Percentiles rank a stretch among this genome's conserved stretches.
Conservation (phyloP, 75 land plant species). For the Pinus tabuliformis region DNA sequence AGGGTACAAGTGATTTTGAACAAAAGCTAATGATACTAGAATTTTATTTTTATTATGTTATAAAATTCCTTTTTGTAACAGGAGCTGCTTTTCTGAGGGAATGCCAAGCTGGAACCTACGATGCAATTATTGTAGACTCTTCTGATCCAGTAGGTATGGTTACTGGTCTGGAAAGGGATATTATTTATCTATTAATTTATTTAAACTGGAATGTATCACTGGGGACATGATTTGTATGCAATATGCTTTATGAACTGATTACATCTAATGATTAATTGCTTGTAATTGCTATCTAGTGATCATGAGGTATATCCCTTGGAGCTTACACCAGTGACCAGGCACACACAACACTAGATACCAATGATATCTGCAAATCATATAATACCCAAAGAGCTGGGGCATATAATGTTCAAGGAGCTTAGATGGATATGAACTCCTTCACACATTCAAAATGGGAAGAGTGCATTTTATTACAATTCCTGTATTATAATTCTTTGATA, state of each 20-base stretch:
- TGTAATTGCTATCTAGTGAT: not conserved
- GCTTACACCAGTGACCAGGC: not conserved
- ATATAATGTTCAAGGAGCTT: not conserved
- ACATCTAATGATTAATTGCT: not conserved
- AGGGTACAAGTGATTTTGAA: not conserved
- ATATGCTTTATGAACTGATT: not conserved
- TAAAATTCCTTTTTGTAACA: slow-evolving; percentile 16
- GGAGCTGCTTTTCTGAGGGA: slow-evolving; percentile 75
- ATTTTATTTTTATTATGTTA: not conserved
- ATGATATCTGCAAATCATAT: not conserved
- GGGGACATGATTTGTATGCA: not conserved
- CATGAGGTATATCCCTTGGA: not conserved
- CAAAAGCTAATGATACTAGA: not conserved
- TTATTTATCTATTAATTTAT: not conserved
- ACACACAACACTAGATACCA: not conserved
- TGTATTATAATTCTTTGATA: not conserved
- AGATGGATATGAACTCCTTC: not conserved
- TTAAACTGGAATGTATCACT: not conserved
- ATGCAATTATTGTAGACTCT: slow-evolving; percentile 96
- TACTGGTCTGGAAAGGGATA: not conserved
- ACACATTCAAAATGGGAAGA: not conserved
- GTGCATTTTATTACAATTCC: too few relatives aligned
- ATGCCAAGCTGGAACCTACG: slow-evolving; percentile 74
- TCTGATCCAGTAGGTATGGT: slow-evolving; percentile 94
- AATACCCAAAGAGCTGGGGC: not conserved